Conservation (phyloP, 2,329 filamentous ascomycete species). For the Fonsecaea erecta region DNA sequence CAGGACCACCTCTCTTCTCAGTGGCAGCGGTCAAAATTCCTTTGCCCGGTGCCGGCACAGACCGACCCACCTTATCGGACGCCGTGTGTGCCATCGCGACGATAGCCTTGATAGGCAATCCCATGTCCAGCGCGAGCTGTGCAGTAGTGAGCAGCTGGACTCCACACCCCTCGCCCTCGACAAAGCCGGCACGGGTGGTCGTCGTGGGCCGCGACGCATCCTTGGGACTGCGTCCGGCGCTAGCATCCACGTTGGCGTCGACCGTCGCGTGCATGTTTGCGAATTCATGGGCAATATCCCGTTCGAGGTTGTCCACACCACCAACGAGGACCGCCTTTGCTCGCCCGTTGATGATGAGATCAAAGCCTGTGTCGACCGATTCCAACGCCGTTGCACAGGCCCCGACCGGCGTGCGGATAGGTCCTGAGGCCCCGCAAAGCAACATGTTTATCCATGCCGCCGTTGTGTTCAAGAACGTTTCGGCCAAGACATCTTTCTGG, state of each 20-base stretch:
- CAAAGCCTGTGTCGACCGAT: conserved; percentile 44
- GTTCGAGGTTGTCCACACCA: conserved; percentile 43
- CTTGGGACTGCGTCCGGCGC: conserved; percentile 39
- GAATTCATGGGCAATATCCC: conserved; percentile 45
- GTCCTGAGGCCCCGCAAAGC: conserved; percentile 44
- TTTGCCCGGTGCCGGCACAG: no score
- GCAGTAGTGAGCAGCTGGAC: conserved; percentile 45
- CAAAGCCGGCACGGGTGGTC: conserved; percentile 44
- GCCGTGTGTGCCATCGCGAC: no score
- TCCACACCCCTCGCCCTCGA: conserved; percentile 46
- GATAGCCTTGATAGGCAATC: not conserved
- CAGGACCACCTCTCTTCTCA: no score
- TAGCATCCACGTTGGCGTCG: conserved; percentile 41
- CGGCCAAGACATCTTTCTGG: conserved; percentile 44
- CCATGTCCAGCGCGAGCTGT: conserved; percentile 42
- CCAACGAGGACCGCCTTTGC: conserved; percentile 44
- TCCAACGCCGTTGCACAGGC: conserved; percentile 48
- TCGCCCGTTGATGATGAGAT: conserved; percentile 42
- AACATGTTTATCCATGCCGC: conserved; percentile 52
- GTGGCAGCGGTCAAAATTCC: no score
- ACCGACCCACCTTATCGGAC: no score
- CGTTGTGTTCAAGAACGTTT: conserved; percentile 46
- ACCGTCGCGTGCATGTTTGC: conserved; percentile 47
- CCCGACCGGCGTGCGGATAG: conserved; percentile 45
- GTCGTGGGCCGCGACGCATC: conserved; percentile 47